Evolutionary conservation across 257 asterid genomes (phyloP).

Genomic region (Solanum sparsipilum): DNA sequence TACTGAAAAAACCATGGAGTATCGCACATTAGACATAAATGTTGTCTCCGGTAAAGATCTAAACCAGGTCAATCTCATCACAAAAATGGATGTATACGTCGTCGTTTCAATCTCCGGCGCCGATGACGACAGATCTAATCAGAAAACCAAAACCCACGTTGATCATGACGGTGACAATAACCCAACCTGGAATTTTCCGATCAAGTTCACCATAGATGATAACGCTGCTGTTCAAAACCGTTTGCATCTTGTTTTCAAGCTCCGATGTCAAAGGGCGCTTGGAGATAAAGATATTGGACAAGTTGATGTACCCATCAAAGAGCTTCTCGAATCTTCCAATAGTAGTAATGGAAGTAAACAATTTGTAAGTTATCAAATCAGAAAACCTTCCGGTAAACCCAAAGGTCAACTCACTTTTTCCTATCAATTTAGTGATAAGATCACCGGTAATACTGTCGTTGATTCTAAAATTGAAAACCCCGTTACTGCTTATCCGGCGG

Average conservation of each 20-base stretch:
- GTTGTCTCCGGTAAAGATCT: conserved; percentile 47
- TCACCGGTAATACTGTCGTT: neutral
- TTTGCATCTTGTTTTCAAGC: conserved; percentile 37
- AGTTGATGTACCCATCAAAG: conserved; percentile 52
- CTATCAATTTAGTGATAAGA: conserved; percentile 39
- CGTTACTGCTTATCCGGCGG: conserved; percentile 33
- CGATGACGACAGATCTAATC: conserved; percentile 16
- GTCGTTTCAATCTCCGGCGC: conserved; percentile 53
- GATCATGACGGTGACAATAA: conserved; percentile 36
- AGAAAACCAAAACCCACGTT: conserved; percentile 40
- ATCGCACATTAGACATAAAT: conserved; percentile 37
- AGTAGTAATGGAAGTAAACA: conserved; percentile 20
- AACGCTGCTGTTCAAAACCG: conserved; percentile 45
- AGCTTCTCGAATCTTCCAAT: conserved; percentile 40
- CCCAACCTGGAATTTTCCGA: conserved; percentile 59
- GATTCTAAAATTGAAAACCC: conserved; percentile 14
- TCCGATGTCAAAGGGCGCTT: conserved; percentile 41
- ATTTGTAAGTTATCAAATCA: conserved; percentile 65
- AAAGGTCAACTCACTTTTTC: conserved; percentile 66
- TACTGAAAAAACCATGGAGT: conserved; percentile 23
- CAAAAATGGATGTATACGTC: conserved; percentile 56
- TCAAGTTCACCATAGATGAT: conserved; percentile 57
- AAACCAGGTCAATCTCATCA: conserved; percentile 41
- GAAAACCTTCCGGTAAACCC: conserved; percentile 62
- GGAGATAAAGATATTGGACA: conserved; percentile 65